Base-by-base conservation (phyloP, 2,329 filamentous ascomycete genomes). In the Drechslerella dactyloides region DNA sequence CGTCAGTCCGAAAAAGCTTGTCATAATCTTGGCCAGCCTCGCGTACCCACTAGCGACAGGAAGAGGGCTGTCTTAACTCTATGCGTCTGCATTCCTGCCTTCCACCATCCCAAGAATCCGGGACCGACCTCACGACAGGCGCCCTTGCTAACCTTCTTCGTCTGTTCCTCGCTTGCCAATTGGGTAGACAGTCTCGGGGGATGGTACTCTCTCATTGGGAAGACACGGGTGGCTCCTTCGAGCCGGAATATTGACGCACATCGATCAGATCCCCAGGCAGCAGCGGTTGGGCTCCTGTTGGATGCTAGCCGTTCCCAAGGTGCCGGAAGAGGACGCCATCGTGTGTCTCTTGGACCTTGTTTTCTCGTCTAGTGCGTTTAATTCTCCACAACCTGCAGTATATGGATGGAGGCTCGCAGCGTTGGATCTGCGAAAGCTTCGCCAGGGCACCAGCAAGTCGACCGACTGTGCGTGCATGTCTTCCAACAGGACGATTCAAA, bases 1-100 rank as follows among this genome's bases (percentile, higher is more conserved):
- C n/a, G 44, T 19, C 44, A 48, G 8, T 2, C n/a, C 44, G 44
- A 8, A 48, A n/a, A 48, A 48, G 44, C 44, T 48, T 48, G n/a
- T 17, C n/a, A 42, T 42, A 42, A 6, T 42, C 37, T 42, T 42
- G 19, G 44, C 17, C 15, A 3, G 6, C 19, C 17, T 48, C 44
- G 44, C 44, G 44, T 48, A 21, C 8, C 13, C 8, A 21, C 19
- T 21, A 48, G 11, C 44, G 44, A 48, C n/a, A 48, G 44, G 19
- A 48, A 19, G 8, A 17, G 40, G 5, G 44, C n/a, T 21, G 2
- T 48, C 4, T 48, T 48, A 48, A 48, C 8, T 17, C 4, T 11
- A 48, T 19, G 6, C 44, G 44, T 48, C 19, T 2, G 4, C 11
- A 42, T 42, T 17, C n/a, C 4, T 6, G n/a, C n/a, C 15, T 42